Conservation (phyloP, 352 stramenopile genomes). For the Globisporangium irregulare region DNA sequence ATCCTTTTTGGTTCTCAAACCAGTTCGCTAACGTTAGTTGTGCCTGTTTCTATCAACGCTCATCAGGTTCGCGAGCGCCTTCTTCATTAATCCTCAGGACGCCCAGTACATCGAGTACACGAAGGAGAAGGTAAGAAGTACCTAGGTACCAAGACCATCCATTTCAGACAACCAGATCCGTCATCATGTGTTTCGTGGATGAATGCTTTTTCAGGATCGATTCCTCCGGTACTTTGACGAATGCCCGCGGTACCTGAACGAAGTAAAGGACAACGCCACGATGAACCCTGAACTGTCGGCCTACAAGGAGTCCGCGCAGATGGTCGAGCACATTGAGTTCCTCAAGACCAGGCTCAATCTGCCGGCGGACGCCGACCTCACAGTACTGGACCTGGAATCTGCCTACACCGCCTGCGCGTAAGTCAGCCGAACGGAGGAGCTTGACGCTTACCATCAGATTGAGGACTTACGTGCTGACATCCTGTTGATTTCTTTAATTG, state of each 20-base stretch:
- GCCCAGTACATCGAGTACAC: constrained; percentile 45
- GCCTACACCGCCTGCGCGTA: constrained; percentile 50
- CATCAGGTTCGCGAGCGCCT: constrained; percentile 43
- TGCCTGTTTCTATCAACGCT: not conserved
- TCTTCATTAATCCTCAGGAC: constrained; percentile 45
- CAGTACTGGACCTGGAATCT: constrained; percentile 27
- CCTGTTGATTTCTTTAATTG: not conserved
- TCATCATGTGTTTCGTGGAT: not conserved
- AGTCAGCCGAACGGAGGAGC: not conserved
- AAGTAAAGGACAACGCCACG: constrained; percentile 45
- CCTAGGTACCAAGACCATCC: not conserved
- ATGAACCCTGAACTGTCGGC: constrained; percentile 23
- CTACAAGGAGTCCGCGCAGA: constrained; percentile 31
- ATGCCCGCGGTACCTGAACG: constrained; percentile 44
- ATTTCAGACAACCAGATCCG: not conserved
- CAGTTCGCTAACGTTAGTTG: not conserved
- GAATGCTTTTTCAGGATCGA: constrained; percentile 26
- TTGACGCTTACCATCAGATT: too few relatives aligned
- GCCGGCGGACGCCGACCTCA: constrained; percentile 17
- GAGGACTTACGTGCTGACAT: not conserved
- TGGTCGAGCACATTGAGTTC: constrained; percentile 22
- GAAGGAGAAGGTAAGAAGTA: constrained; percentile 29
- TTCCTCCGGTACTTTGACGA: constrained; percentile 61
- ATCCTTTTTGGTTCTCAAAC: not conserved
- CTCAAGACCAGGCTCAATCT: constrained; percentile 19